A percentile compares a stretch with the other conserved stretches of the same genome.
Conservation (phyloP, 805 yeast genomes). For the Candida vartiovaarae region DNA sequence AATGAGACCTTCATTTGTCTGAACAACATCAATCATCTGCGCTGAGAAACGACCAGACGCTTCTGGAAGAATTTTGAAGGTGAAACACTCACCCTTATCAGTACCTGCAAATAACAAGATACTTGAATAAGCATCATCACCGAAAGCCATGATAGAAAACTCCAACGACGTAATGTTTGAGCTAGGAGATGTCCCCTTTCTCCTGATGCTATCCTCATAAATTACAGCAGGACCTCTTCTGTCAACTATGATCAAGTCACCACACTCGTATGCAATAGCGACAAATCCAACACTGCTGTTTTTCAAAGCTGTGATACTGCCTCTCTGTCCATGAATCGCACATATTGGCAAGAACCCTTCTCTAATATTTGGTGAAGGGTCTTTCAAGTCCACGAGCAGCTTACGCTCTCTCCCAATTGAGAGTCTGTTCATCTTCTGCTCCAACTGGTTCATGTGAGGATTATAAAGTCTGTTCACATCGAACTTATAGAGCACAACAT, state of each 20-base stretch:
- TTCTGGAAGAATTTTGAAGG: conserved; percentile 60
- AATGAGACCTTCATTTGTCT: conserved; percentile 43
- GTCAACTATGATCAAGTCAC: conserved; percentile 71
- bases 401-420: conserved; percentile 24
- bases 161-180: conserved; percentile 51
- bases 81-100: conserved; percentile 58
- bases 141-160: conserved; percentile 64
- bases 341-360: conserved; percentile 60
- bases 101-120: conserved; percentile 73
- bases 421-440: conserved; percentile 23
- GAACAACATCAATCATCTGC: conserved; percentile 39
- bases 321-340: conserved; percentile 37
- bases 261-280: conserved; percentile 69
- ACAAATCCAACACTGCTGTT: conserved; percentile 80
- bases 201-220: conserved; percentile 30
- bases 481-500: conserved; percentile 68
- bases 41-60: conserved; percentile 55
- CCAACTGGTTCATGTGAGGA: conserved; percentile 29
- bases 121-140: conserved; percentile 65
- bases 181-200: conserved; percentile 20
- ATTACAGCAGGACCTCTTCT: conserved; percentile 73
- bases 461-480: conserved; percentile 44
- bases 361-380: conserved; percentile 43
- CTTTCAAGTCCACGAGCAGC: conserved; percentile 40
- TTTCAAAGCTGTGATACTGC: conserved; percentile 51